A percentile compares a stretch with the other conserved stretches of the same genome.
phyloP scores from a whole-genome alignment of 108 stramenopile genomes.

The Skeletonema marinoi region DNA sequence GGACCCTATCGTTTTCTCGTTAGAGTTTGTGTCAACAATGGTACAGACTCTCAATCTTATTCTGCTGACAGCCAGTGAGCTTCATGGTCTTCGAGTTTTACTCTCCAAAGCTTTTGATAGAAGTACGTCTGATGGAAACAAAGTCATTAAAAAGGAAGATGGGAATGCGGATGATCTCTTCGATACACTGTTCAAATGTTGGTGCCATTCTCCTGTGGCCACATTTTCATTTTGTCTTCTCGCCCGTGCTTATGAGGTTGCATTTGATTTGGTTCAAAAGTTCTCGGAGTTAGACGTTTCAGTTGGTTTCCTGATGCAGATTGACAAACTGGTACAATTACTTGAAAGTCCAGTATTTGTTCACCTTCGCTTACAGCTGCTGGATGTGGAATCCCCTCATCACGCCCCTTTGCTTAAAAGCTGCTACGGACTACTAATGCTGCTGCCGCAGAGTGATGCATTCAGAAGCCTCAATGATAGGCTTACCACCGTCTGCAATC shows the following conservation, averaged over 20 bases:
- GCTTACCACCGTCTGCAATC: conserved; percentile 86
- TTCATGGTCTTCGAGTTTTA: conserved; percentile 82
- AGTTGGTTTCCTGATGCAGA: conserved; percentile 97
- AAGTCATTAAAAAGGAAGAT: background rate
- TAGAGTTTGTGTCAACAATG: conserved; percentile 95
- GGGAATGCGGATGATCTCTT: conserved; percentile 74
- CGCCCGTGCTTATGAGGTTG: conserved; percentile 94
- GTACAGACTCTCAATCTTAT: conserved; percentile 98
- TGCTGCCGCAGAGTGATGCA: conserved; percentile 93
- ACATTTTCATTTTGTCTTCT: conserved; percentile 96
- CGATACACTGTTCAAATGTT: conserved; percentile 87
- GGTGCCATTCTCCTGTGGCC: conserved; percentile 97
- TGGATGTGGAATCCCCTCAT: conserved; percentile 88
- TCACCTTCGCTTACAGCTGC: conserved; percentile 93
- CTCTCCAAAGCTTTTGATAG: conserved; percentile 60
- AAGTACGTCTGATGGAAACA: background rate
- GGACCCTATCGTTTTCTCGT: conserved; percentile 37
- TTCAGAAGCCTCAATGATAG: conserved; percentile 87
- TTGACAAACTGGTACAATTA: conserved; percentile 97
- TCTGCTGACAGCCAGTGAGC: conserved; percentile 94
- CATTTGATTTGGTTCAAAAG: conserved; percentile 88
- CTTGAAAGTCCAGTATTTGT: conserved; percentile 98
- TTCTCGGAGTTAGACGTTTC: conserved; percentile 92
- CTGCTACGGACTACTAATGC: conserved; percentile 94
- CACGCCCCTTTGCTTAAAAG: conserved; percentile 91